These are phyloP conservation scores for Rosa rugosa DNA, from an alignment of 306 rosid species.

Conservation along the genomic window DNA sequence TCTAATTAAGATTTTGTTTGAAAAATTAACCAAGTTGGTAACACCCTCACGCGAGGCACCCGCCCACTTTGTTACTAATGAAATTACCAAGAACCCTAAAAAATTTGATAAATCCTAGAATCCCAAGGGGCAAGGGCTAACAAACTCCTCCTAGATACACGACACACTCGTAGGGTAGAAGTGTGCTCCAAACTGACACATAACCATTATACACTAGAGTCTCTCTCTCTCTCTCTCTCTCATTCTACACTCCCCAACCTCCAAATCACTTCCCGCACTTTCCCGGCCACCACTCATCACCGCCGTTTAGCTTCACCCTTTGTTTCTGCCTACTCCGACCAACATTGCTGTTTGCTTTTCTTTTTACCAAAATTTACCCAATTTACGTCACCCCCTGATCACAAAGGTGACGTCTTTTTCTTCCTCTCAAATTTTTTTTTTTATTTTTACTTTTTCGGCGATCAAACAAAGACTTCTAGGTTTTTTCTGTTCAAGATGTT, in stretches of 20 bases:
- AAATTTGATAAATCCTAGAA: no score
- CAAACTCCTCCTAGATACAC: no score
- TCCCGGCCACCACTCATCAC: background rate
- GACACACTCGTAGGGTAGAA: no score
- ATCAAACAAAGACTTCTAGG: background rate
- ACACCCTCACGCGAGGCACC: no score
- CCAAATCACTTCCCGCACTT: background rate
- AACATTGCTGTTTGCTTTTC: background rate
- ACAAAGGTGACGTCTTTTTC: slow-evolving; percentile 6
- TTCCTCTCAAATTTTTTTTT: background rate
- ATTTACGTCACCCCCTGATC: background rate
- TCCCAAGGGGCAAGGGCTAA: no score
- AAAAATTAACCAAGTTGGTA: no score
- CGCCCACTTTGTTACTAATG: no score
- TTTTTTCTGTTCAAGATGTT: background rate
- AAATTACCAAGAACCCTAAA: no score
- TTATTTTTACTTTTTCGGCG: background rate
- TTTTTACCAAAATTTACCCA: background rate
- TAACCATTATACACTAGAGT: no score
- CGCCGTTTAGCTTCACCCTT: background rate
- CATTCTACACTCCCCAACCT: background rate
- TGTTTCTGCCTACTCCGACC: background rate
- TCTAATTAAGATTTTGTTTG: no score
- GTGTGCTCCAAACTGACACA: no score
- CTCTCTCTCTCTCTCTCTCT: background rate